These are phyloP conservation scores for Porogramme epimiltina DNA, from an alignment of 1,284 basidiomycete species.

Conservation along the genomic window DNA sequence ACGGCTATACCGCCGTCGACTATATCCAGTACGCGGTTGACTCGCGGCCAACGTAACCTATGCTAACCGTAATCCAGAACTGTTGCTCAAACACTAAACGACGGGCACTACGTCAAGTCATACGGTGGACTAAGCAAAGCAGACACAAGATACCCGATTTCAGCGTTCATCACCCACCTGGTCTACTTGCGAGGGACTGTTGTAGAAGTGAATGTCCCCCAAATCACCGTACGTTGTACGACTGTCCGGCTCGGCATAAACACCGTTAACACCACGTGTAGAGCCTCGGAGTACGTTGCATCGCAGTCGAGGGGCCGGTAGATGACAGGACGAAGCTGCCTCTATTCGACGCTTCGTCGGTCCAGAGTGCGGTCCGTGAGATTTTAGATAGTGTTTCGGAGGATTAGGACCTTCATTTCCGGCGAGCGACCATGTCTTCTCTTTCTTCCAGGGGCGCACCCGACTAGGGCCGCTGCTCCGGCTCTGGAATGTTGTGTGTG, in stretches of 20 bases:
- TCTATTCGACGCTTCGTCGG: conserved; percentile 53
- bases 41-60: background rate
- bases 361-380: conserved; percentile 48
- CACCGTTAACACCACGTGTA: conserved; percentile 25
- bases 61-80: conserved; percentile 44
- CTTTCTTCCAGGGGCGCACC: too few relatives aligned
- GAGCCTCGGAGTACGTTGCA: conserved; percentile 64
- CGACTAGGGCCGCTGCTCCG: too few relatives aligned
- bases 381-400: conserved; percentile 39
- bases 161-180: conserved; percentile 83
- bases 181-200: conserved; percentile 70
- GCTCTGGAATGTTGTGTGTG: too few relatives aligned
- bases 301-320: conserved; percentile 38
- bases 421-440: too few relatives aligned
- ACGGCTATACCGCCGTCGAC: conserved; percentile 81
- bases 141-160: conserved; percentile 65
- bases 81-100: conserved; percentile 73
- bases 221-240: conserved; percentile 57
- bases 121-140: conserved; percentile 56
- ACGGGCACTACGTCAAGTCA: conserved; percentile 49
- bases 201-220: conserved; percentile 61
- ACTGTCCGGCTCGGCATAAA: background rate
- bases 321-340: conserved; percentile 32
- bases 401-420: conserved; percentile 6
- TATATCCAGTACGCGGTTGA: conserved; percentile 68